phyloP scores from a whole-genome alignment of 1,139 yeast species.

The Yamadazyma mexicana region DNA sequence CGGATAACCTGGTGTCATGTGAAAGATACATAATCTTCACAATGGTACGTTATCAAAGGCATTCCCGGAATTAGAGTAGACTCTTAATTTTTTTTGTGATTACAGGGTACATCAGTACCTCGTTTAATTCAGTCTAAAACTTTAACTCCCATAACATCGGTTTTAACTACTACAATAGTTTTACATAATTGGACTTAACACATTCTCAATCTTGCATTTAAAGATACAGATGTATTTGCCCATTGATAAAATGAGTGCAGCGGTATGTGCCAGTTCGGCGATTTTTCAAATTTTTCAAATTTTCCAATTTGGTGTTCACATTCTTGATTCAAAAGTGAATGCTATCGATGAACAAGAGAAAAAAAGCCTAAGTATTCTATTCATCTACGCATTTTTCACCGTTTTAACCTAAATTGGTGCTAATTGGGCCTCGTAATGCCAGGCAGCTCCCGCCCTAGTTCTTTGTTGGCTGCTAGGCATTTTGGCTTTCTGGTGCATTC shows the following conservation, averaged over 20 bases:
- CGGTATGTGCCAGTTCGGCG: constrained; percentile 1
- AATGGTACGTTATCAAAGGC: too few relatives aligned
- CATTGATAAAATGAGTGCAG: not conserved
- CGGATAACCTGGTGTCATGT: too few relatives aligned
- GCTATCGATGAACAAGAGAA: not conserved
- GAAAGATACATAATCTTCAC: too few relatives aligned
- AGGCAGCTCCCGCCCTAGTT: not conserved
- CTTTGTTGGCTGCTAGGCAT: not conserved
- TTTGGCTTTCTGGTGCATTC: not conserved
- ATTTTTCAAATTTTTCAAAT: not conserved
- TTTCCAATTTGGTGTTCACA: not conserved
- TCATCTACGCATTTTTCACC: too few relatives aligned
- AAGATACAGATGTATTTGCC: not conserved
- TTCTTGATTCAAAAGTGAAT: constrained; percentile 1
- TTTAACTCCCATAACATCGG: too few relatives aligned
- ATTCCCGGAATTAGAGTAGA: too few relatives aligned
- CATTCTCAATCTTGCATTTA: too few relatives aligned
- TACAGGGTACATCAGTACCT: too few relatives aligned
- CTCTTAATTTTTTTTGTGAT: too few relatives aligned
- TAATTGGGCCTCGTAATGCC: not conserved
- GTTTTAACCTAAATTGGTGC: not conserved
- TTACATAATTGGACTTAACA: too few relatives aligned
- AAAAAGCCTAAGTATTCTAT: not conserved
- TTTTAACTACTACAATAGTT: too few relatives aligned
- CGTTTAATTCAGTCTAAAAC: too few relatives aligned